These are phyloP conservation scores for Penicillium sp. DNA, from an alignment of 2,329 filamentous ascomycete species.

Conservation along the genomic window DNA sequence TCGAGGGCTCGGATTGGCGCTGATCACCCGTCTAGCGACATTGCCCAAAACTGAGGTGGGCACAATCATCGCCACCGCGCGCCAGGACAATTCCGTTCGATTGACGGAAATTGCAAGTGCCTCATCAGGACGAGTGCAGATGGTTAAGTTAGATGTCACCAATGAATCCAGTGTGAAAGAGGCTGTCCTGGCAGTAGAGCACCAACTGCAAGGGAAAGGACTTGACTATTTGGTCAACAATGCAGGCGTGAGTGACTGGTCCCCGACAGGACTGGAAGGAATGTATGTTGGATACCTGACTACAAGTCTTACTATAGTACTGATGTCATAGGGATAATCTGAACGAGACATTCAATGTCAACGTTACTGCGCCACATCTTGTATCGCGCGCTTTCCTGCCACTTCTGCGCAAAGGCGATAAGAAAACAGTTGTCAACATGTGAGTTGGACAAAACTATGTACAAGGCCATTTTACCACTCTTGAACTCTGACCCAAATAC, in stretches of 20 bases:
- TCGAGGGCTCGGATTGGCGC: conserved; percentile 38
- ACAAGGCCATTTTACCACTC: not conserved
- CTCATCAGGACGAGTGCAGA: conserved; percentile 36
- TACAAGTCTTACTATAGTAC: not conserved
- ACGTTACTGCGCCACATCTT: conserved; percentile 42
- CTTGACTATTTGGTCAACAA: conserved; percentile 51
- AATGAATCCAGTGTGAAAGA: conserved; percentile 33
- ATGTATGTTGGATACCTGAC: conserved; percentile 19
- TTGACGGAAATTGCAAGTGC: conserved; percentile 36
- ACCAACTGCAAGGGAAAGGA: conserved; percentile 36
- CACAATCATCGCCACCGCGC: conserved; percentile 44
- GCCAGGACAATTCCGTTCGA: conserved; percentile 30
- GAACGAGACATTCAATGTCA: conserved; percentile 39
- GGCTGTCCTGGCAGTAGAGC: conserved; percentile 35
- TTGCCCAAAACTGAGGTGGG: conserved; percentile 35
- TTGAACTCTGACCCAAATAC: not conserved
- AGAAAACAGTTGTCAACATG: conserved; percentile 49
- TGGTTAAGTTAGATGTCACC: conserved; percentile 42
- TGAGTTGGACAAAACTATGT: conserved; percentile 17
- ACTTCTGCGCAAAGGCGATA: conserved; percentile 36
- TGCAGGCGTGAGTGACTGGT: conserved; percentile 34
- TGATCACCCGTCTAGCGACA: conserved; percentile 30
- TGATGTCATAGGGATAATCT: conserved; percentile 34
- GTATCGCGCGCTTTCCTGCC: conserved; percentile 43
- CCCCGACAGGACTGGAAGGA: conserved; percentile 14